These are phyloP conservation scores for Glonium stellatum DNA, from an alignment of 495 filamentous ascomycete genomes.

Conservation along the genomic window DNA sequence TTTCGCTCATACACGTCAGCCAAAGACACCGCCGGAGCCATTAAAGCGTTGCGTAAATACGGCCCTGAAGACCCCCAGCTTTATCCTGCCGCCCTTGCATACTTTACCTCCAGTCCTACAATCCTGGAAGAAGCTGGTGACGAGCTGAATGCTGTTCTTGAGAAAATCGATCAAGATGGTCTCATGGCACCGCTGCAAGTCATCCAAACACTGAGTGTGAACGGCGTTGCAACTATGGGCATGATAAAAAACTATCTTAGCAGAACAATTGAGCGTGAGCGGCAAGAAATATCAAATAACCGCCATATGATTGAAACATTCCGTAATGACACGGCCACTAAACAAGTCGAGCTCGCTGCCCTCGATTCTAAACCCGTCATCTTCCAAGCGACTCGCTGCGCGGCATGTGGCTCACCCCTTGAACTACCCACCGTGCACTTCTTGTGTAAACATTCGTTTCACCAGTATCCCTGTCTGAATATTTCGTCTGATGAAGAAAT, in stretches of 20 bases:
- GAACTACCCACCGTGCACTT: constrained; percentile 92
- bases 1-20: constrained; percentile 94
- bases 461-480: constrained; percentile 65
- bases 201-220: constrained; percentile 81
- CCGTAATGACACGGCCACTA: constrained; percentile 73
- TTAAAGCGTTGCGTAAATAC: constrained; percentile 83
- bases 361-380: constrained; percentile 70
- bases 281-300: constrained; percentile 80
- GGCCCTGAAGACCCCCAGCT: constrained; percentile 86
- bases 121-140: constrained; percentile 85
- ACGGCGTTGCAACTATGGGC: constrained; percentile 89
- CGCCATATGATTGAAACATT: constrained; percentile 76
- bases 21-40: constrained; percentile 83
- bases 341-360: constrained; percentile 68
- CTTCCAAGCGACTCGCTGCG: constrained; percentile 86
- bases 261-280: constrained; percentile 79
- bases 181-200: constrained; percentile 96
- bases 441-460: constrained; percentile 92
- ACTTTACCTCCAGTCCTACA: constrained; percentile 78
- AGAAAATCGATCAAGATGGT: constrained; percentile 79
- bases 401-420: constrained; percentile 63
- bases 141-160: constrained; percentile 69
- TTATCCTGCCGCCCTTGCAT: constrained; percentile 85
- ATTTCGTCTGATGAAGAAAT: constrained; percentile 48
- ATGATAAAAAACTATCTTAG: constrained; percentile 90